phyloP scores from a whole-genome alignment of 371 early-diverging fungal genomes.

The Mortierella sp. region DNA sequence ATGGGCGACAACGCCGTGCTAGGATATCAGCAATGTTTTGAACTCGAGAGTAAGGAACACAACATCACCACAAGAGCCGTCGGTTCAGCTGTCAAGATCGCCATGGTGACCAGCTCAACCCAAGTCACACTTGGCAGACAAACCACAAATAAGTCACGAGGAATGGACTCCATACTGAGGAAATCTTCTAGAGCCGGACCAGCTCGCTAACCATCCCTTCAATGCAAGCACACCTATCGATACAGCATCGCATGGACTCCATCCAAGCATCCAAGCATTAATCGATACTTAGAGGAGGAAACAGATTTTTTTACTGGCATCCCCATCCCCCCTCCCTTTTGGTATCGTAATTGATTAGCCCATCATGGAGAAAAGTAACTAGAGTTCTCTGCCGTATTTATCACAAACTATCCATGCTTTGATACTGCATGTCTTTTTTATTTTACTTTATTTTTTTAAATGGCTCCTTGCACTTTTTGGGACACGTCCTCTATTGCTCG shows the following conservation, averaged over 20 bases:
- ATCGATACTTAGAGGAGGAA: neutral
- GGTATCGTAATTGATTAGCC: neutral
- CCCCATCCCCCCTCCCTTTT: too few relatives aligned
- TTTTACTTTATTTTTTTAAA: too few relatives aligned
- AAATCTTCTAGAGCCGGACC: slow-evolving; percentile 24
- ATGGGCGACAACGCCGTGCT: slow-evolving; percentile 77
- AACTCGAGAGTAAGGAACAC: slow-evolving; percentile 71
- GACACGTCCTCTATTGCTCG: too few relatives aligned
- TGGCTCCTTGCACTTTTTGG: too few relatives aligned
- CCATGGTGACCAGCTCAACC: slow-evolving; percentile 36
- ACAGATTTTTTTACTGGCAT: too few relatives aligned
- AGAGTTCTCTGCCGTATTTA: too few relatives aligned
- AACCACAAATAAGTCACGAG: slow-evolving; percentile 22
- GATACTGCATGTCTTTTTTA: too few relatives aligned
- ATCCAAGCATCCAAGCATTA: neutral
- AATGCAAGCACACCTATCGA: slow-evolving; percentile 20
- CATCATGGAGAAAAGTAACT: neutral
- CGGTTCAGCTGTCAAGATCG: slow-evolving; percentile 73
- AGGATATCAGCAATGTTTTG: slow-evolving; percentile 75
- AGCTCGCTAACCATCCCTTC: slow-evolving; percentile 13
- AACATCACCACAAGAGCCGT: slow-evolving; percentile 76
- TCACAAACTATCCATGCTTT: too few relatives aligned
- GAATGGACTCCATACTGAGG: slow-evolving; percentile 34
- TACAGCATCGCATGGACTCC: slow-evolving; percentile 3
- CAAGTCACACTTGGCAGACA: slow-evolving; percentile 16